A percentile compares a stretch with the other conserved stretches of the same genome.
Conservation (phyloP, 805 yeast species). For the Saccharomycopsis javanensis region DNA sequence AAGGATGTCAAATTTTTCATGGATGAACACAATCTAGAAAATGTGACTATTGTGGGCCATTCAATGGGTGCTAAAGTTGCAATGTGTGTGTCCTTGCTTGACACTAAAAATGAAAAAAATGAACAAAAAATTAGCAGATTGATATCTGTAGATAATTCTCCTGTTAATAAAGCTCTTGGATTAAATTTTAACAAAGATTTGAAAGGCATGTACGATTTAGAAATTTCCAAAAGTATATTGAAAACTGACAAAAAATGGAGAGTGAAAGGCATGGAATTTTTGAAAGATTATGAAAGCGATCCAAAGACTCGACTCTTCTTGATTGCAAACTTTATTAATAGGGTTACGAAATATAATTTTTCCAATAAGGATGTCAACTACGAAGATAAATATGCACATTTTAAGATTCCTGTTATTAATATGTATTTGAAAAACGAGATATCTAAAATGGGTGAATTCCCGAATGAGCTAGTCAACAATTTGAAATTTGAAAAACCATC, state of each 20-base stretch:
- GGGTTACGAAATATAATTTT: conserved; percentile 23
- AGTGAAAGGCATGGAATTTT: conserved; percentile 21
- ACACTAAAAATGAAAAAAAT: conserved; percentile 26
- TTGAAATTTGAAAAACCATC: conserved; percentile 27
- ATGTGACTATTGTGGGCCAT: conserved; percentile 38
- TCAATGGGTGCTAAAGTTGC: conserved; percentile 57
- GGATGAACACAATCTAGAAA: conserved; percentile 24
- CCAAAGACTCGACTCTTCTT: conserved; percentile 29
- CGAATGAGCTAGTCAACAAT: conserved; percentile 22
- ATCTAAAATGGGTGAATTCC: conserved; percentile 28
- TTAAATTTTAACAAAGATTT: conserved; percentile 29
- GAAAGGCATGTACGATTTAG: conserved; percentile 32
- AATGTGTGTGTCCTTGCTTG: conserved; percentile 34
- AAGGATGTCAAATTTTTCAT: conserved; percentile 34
- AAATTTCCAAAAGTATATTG: conserved; percentile 22
- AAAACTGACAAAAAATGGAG: conserved; percentile 26
- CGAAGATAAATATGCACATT: conserved; percentile 25
- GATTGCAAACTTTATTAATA: conserved; percentile 30
- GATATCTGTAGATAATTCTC: conserved; percentile 42
- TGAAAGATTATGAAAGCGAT: conserved; percentile 9
- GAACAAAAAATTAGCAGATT: conserved; percentile 28
- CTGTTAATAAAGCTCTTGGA: conserved; percentile 31
- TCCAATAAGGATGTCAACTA: conserved; percentile 23
- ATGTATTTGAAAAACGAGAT: conserved; percentile 23
- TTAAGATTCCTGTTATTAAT: conserved; percentile 28